Percentiles rank a stretch among this genome's conserved stretches.
These are phyloP conservation scores for Pseudomonodictys pantanalensis DNA, from an alignment of 495 filamentous ascomycete species.

Conservation along the genomic window DNA sequence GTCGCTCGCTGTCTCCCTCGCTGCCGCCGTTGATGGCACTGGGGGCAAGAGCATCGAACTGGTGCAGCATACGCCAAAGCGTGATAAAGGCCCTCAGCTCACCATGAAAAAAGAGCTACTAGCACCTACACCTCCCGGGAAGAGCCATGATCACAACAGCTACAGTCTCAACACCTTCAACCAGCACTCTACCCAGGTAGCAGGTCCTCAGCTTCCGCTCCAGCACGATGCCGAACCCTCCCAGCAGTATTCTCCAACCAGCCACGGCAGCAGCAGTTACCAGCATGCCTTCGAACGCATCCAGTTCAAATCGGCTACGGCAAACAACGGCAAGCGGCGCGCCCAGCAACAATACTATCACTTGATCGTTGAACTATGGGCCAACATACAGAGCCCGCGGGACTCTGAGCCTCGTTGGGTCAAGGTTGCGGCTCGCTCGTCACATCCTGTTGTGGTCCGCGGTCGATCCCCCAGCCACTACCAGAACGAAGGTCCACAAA, in stretches of 20 bases:
- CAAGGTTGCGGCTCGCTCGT: slow-evolving; percentile 75
- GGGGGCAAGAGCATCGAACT: slow-evolving; percentile 78
- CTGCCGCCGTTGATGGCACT: slow-evolving; percentile 77
- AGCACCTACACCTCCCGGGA: slow-evolving; percentile 58
- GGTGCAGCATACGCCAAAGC: slow-evolving; percentile 91
- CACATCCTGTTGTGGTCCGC: slow-evolving; percentile 86
- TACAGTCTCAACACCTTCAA: slow-evolving; percentile 29
- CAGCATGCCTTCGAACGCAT: slow-evolving; percentile 79
- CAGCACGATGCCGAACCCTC: slow-evolving; percentile 20
- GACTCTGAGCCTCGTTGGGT: slow-evolving; percentile 55
- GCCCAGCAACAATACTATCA: slow-evolving; percentile 95
- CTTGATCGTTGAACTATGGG: slow-evolving; percentile 83
- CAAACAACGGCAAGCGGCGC: slow-evolving; percentile 90
- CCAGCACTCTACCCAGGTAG: not conserved
- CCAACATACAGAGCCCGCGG: slow-evolving; percentile 57
- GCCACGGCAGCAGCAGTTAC: slow-evolving; percentile 23
- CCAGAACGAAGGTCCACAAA: slow-evolving; percentile 68
- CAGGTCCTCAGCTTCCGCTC: slow-evolving; percentile 24
- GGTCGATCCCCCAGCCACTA: slow-evolving; percentile 93
- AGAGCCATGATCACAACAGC: slow-evolving; percentile 18
- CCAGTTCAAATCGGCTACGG: slow-evolving; percentile 94
- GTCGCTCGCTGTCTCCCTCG: slow-evolving; percentile 79
- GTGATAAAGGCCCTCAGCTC: slow-evolving; percentile 84
- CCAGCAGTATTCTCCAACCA: slow-evolving; percentile 20
- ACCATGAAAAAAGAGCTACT: slow-evolving; percentile 72